Evolutionary conservation across 352 stramenopile species (phyloP).

Genomic region (Phytophthora pini): DNA sequence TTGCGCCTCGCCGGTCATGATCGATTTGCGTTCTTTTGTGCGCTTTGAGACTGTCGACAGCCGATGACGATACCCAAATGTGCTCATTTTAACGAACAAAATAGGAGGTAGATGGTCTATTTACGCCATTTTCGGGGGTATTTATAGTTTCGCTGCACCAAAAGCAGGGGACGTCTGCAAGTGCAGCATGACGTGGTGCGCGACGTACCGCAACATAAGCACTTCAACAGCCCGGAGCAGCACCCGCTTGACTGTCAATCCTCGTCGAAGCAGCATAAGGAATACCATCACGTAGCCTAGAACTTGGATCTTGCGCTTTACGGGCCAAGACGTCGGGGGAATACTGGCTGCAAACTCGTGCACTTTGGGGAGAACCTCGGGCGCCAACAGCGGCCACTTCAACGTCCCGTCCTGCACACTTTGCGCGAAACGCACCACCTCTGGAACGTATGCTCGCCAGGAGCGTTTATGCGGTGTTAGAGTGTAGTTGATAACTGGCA

Average conservation of each 20-base stretch:
- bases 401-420: constrained; percentile 62
- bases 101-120: constrained; percentile 7
- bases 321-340: constrained; percentile 41
- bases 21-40: constrained; percentile 14
- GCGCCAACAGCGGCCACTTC: constrained; percentile 59
- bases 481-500: constrained; percentile 75
- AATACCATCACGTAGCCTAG: constrained; percentile 62
- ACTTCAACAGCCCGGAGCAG: constrained; percentile 63
- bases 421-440: constrained; percentile 59
- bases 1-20: constrained; percentile 35
- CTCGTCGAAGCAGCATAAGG: constrained; percentile 61
- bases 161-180: constrained; percentile 44
- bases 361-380: constrained; percentile 56
- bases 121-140: neutral
- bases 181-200: constrained; percentile 57
- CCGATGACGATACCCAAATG: constrained; percentile 7
- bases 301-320: constrained; percentile 54
- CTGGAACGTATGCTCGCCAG: constrained; percentile 52
- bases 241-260: constrained; percentile 51
- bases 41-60: constrained; percentile 1
- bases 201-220: constrained; percentile 61
- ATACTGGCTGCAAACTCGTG: constrained; percentile 45
- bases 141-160: constrained; percentile 39
- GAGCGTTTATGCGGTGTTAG: constrained; percentile 54
- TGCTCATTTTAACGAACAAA: constrained; percentile 23